Evolutionary conservation across 2,329 filamentous ascomycete species (phyloP), one percentile per base, ranked within the genome.

Genomic region (Fusarium nanum): DNA sequence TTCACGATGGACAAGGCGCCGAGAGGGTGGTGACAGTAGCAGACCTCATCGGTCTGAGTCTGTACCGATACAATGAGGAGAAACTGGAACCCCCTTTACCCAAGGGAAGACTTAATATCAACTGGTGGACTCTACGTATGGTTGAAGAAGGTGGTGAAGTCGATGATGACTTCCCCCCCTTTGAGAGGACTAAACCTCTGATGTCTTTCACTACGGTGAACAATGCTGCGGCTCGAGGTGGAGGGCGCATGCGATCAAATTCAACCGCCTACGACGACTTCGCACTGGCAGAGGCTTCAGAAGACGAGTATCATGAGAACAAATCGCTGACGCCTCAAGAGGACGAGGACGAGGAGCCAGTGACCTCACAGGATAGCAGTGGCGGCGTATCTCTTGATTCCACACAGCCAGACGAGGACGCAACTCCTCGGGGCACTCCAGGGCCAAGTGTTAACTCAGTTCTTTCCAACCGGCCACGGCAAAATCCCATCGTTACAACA

Each of bases 211-310:
- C 92, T 40, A 93, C 92, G 9, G 92, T 91, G 66, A 94, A 95
- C 76, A 94, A 93, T 76, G 92, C 91, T 59, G 93, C 93, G 74
- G 91, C 92, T 76, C 86, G 89, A 57, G 90, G 85, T 44, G 82
- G 84, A 11, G 86, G 83, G 7, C 80, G 86, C 50, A 83, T 85
- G 65, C 85, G 92, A 58, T 88, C 91, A 62, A 90, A 92, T 69
- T 92, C 91, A 23, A 93, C 91, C 75, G 89, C 92, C 2, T 93
- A 91, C 83, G 92, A 95, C 73, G 93, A 96, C 72, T 95, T 97
- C 79, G 93, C 91, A 14, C 83, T 97, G 27, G 91, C 93, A 14
- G 88, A 90, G 74, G 93, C 93, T 5, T 90, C 88, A 2, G 84
- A 88, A 60, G 87, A 86, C 13, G 90, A 92, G 73, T 91, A 89